Base-by-base conservation (phyloP, 176 grass and related monocot genomes). In the barley (Hordeum vulgare) region DNA sequence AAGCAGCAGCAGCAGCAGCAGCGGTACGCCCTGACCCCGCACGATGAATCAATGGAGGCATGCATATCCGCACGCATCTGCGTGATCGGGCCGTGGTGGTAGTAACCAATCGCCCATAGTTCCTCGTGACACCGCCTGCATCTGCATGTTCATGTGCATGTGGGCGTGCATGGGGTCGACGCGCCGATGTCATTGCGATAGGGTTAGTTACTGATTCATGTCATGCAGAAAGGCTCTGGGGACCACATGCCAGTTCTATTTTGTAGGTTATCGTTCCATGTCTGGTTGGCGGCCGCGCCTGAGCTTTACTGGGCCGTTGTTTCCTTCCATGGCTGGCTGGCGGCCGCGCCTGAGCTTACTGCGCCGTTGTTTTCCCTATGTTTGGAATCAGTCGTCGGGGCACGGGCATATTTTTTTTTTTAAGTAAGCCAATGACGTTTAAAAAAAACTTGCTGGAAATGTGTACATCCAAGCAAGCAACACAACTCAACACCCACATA, bases 111-210 rank as follows among this genome's bases (percentile, higher is more conserved):
- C 12, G 6, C 64, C 29, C 64, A 1, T 1, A 21, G 76, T 47
- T 84, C 27, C 86, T 34, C 86, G 76, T 84, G 86, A 88, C 66
- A 3, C 49, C 2, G 4, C 11, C 65, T 15, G 59, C 84, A 1
- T 54, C 54, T 39, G 84, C 78, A 21, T 59, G 53, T 65, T 80
- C 85, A 31, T 40, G 42, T 66, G 31, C 27, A 66, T 66, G 34
- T 34, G 33, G 33, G 33, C 5, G 37, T 40, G 39, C 57, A 60
- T 60, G 57, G 47, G 68, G 45, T 68, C 26, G 31, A 54, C 0
- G 51, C 17, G 51, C 27, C 31, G 29, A 80, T 54, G 62, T 53
- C 61, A 58, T 6, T 83, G 57, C 66, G 15, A 54, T 59, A 63
- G 36, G 8, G 47, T 60, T 65, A 4, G 36, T 66, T 68, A 21